Base-by-base conservation (phyloP, 1,284 basidiomycete species). In the Tilletia setariae region DNA sequence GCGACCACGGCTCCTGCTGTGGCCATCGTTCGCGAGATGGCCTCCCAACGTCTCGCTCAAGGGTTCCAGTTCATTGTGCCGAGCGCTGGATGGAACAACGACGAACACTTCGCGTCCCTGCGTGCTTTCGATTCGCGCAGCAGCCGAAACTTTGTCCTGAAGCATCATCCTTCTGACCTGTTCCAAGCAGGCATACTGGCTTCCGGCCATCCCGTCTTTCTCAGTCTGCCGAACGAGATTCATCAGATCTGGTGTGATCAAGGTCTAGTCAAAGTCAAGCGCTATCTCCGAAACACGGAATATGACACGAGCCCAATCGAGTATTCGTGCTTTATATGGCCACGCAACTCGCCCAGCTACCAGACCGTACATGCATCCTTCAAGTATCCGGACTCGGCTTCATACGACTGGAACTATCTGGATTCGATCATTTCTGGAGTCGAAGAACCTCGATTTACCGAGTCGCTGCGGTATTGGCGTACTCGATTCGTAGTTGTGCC, bases 401-500 rank as follows among this genome's bases (percentile, higher is more conserved):
- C 65, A 7, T 74, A 74, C 73, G 78, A 84, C 46, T 84, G 84
- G 84, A 82, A 82, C 15, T 82, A 84, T 59, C 72, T 78, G 15
- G 84, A 84, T 69, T 78, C 82, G n/a, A 70, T 84, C 46, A 78
- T 84, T 32, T 82, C 84, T 0, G 84, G 84, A 2, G 73, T 76
- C 67, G 74, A 79, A 67, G 68, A 69, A 69, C 75, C 78, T 68
- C 67, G 71, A 65, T 79, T 83, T 62, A 79, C 71, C 53, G 80
- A 79, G 63, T 76, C 71, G 64, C 70, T 76, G 63, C 72, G 74
- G 19, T 96, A 95, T 80, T 98, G 94, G 92, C 88, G 94, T 6
- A 96, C 94, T 0, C 87, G 94, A n/a, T 96, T 97, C 79, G 87
- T 98, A 28, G 88, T 98, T 21, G 91, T 98, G 61, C 95, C 95